Percentiles rank a stretch among this genome's conserved stretches.
Conservation (phyloP, 2,329 filamentous ascomycete genomes). For the Fusarium graminum region DNA sequence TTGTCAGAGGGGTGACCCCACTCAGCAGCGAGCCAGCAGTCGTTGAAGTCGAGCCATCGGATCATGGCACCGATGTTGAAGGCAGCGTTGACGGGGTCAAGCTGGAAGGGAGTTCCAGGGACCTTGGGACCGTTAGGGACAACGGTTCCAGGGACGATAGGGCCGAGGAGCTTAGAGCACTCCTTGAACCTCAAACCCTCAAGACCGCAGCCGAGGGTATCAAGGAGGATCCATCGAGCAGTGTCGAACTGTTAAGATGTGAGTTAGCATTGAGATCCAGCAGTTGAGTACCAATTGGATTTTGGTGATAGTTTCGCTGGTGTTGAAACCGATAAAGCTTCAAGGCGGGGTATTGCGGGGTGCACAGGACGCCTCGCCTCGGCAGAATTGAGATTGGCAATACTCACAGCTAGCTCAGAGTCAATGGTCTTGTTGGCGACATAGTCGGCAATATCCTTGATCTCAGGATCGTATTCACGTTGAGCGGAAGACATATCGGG, state of each 20-base stretch:
- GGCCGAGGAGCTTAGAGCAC: slow-evolving; percentile 94
- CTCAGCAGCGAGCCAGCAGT: slow-evolving; percentile 99
- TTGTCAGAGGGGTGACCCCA: slow-evolving; percentile 99
- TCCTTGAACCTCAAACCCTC: slow-evolving; percentile 96
- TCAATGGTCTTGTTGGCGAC: slow-evolving; percentile 92
- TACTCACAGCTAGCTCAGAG: slow-evolving; percentile 89
- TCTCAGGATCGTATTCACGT: slow-evolving; percentile 87
- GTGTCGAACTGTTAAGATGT: slow-evolving; percentile 81
- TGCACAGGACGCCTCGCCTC: slow-evolving; percentile 22
- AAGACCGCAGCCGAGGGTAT: slow-evolving; percentile 95
- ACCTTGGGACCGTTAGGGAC: slow-evolving; percentile 94
- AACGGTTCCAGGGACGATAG: slow-evolving; percentile 87
- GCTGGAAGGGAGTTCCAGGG: slow-evolving; percentile 90
- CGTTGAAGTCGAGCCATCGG: slow-evolving; percentile 99
- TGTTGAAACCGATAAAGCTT: slow-evolving; percentile 14
- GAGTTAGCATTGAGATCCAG: slow-evolving; percentile 19
- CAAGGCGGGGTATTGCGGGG: slow-evolving; percentile 44
- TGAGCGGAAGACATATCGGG: slow-evolving; percentile 64
- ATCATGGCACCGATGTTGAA: slow-evolving; percentile 99
- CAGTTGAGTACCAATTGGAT: slow-evolving; percentile 5
- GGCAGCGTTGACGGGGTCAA: slow-evolving; percentile 94
- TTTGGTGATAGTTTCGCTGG: slow-evolving; percentile 22
- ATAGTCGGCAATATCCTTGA: slow-evolving; percentile 94
- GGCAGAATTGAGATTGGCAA: slow-evolving; percentile 5
- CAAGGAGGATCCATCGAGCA: slow-evolving; percentile 94